Conservation (phyloP, 208 protist species). For the Leishmania arabica region DNA sequence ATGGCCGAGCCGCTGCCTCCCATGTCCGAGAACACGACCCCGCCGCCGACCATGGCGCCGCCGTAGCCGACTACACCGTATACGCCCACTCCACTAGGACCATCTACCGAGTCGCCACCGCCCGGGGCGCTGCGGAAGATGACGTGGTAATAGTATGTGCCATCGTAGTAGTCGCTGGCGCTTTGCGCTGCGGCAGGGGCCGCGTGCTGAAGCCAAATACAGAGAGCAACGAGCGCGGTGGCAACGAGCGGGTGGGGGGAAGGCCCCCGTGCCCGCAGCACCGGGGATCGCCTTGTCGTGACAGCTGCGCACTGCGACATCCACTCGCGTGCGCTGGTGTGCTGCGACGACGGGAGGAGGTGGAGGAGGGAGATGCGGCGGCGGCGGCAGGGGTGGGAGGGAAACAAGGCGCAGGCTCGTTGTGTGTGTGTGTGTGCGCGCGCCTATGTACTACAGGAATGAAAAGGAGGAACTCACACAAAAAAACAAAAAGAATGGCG, state of each 20-base stretch:
- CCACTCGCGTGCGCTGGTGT: neutral
- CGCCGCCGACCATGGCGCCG: constrained; percentile 7
- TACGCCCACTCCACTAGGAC: constrained; percentile 46
- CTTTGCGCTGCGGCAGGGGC: constrained; percentile 3
- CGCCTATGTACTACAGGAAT: too few relatives aligned
- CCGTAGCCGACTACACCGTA: constrained; percentile 32
- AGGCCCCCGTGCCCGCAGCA: neutral
- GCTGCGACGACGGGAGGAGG: neutral
- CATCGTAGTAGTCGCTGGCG: constrained; percentile 11
- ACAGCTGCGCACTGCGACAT: neutral
- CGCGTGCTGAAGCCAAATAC: neutral
- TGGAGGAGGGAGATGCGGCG: neutral
- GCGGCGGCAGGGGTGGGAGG: neutral
- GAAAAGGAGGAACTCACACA: too few relatives aligned
- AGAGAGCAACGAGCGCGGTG: neutral
- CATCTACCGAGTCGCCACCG: constrained; percentile 30
- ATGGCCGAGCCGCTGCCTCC: constrained; percentile 44
- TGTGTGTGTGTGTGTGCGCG: too few relatives aligned
- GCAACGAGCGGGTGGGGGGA: neutral
- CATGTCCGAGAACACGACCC: constrained; percentile 61
- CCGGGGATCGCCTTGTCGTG: neutral
- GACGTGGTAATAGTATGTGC: constrained; percentile 34
- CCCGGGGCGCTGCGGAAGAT: constrained; percentile 25
- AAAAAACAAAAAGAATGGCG: neutral
- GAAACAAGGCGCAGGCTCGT: neutral